Conservation (phyloP, 208 protist species). For the Acanthamoeba castellanii region DNA sequence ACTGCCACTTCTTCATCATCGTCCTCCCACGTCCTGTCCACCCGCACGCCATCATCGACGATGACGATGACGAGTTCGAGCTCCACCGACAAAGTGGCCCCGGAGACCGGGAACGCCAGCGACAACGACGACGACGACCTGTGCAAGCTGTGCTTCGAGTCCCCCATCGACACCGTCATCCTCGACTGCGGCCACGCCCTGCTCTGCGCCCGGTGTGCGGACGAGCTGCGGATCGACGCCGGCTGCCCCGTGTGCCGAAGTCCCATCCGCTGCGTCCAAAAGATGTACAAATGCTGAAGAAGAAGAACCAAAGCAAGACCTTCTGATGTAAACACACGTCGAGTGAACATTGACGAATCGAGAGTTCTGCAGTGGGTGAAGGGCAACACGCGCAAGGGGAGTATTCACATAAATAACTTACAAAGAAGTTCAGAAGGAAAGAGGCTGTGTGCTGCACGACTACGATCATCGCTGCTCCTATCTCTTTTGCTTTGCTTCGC, state of each 20-base stretch:
- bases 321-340: no score
- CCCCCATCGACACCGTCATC: constrained; percentile 20
- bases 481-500: no score
- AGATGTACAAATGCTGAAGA: constrained; percentile 37
- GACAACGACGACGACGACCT: neutral
- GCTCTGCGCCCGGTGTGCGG: neutral
- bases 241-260: constrained; percentile 8
- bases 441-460: neutral
- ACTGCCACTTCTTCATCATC: neutral
- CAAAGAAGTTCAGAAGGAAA: neutral
- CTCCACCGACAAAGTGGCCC: no score
- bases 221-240: neutral
- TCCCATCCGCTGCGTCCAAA: neutral
- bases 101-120: no score
- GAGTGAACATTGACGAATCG: no score
- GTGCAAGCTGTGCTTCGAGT: constrained; percentile 62
- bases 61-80: neutral
- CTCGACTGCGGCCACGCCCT: constrained; percentile 46
- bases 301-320: neutral
- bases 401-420: neutral
- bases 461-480: no score
- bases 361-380: neutral
- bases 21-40: neutral
- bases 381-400: neutral
- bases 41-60: neutral